Evolutionary conservation across 805 yeast genomes (phyloP).

Genomic region (Saccharomyces paradoxus): DNA sequence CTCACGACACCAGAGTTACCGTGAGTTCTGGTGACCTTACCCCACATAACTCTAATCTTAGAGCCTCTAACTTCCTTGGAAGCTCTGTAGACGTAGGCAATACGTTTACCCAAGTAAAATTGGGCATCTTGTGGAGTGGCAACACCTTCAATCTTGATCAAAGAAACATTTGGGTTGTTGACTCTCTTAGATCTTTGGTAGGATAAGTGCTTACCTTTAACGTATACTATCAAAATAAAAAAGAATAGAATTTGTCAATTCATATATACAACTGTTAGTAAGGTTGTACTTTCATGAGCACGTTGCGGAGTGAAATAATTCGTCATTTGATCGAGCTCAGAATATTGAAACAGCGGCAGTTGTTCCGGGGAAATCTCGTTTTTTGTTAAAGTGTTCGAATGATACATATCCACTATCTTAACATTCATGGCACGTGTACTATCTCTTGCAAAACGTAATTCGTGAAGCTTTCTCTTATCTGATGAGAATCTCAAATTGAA

Average conservation of each 20-base stretch:
- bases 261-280: not conserved
- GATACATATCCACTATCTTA: not conserved
- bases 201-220: conserved; percentile 99
- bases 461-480: not conserved
- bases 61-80: conserved; percentile 96
- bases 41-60: conserved; percentile 99
- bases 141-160: conserved; percentile 96
- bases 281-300: not conserved
- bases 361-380: not conserved
- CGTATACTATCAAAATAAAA: conserved; percentile 64
- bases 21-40: conserved; percentile 97
- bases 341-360: not conserved
- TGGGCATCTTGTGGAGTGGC: conserved; percentile 85
- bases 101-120: conserved; percentile 99
- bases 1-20: conserved; percentile 98
- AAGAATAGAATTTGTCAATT: not conserved
- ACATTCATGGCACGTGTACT: not conserved
- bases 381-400: not conserved
- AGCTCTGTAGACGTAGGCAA: conserved; percentile 99
- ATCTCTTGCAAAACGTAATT: not conserved
- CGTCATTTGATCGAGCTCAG: not conserved
- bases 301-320: not conserved
- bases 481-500: too few relatives aligned
- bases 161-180: conserved; percentile 96
- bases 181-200: conserved; percentile 99